phyloP scores from a whole-genome alignment of 768 basidiomycete species.

The Dioszegia hungarica region DNA sequence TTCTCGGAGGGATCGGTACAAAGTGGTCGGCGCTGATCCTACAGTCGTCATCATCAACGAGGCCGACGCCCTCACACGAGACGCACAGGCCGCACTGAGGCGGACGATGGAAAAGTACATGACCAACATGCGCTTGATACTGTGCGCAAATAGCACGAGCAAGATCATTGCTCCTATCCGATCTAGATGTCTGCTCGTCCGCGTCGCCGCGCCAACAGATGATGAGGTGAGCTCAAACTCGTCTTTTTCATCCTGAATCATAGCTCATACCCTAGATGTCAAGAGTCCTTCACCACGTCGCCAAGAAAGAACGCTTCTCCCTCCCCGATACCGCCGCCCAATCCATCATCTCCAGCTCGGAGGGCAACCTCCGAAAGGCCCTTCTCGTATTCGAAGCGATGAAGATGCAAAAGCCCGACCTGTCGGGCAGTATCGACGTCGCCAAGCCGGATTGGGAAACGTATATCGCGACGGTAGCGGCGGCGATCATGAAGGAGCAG shows the following conservation, averaged over 20 bases:
- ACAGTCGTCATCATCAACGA: conserved; percentile 97
- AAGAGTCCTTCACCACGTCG: conserved; percentile 70
- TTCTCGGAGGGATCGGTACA: background rate
- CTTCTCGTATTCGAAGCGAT: conserved; percentile 90
- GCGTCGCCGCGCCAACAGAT: conserved; percentile 78
- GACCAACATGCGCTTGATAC: conserved; percentile 91
- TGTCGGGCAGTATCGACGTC: conserved; percentile 70
- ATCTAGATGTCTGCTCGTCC: conserved; percentile 86
- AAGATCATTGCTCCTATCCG: conserved; percentile 95
- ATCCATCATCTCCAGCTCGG: conserved; percentile 74
- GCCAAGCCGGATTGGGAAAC: conserved; percentile 99
- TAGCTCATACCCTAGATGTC: conserved; percentile 60
- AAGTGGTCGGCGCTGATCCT: background rate
- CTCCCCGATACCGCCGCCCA: conserved; percentile 70
- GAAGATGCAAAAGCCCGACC: conserved; percentile 92
- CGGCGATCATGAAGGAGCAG: conserved; percentile 83
- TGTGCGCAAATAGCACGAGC: conserved; percentile 92
- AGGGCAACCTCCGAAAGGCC: conserved; percentile 90
- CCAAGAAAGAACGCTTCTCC: conserved; percentile 70
- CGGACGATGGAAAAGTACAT: conserved; percentile 99
- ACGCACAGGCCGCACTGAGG: conserved; percentile 93
- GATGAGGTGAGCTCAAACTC: conserved; percentile 60
- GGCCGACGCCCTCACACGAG: conserved; percentile 87
- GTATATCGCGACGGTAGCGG: conserved; percentile 87
- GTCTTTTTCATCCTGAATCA: background rate